Evolutionary conservation across 495 filamentous ascomycete genomes (phyloP), one percentile per base, ranked within the genome.

Genomic region (Glonium stellatum): DNA sequence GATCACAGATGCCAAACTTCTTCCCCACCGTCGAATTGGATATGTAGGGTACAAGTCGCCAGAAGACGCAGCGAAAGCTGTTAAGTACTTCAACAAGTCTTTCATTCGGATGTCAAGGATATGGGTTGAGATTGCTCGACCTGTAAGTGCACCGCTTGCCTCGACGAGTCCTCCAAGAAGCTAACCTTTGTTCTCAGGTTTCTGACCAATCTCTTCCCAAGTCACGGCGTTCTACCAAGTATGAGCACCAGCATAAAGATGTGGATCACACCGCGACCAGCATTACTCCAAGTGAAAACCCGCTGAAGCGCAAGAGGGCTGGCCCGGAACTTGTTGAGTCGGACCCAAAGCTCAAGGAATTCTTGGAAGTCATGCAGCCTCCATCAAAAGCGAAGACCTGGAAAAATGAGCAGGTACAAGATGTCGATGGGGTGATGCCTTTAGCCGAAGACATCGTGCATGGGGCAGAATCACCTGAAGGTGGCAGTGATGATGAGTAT

Each of bases 81-180:
- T 92, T 62, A 89, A 88, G 68, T 96, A 95, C 75, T 95, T 96
- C 81, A 91, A 99, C 76, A 88, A 83, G 68, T 82, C 91, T 60
- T 98, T 91, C 73, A 88, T 98, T 62, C 89, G 90, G 60, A 95
- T 95, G 91, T 95, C 91, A n/a, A 93, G 84, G 81, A 89, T 99
- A 64, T 76, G 73, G 25, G 93, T 97, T 65, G 95, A 97, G 77
- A 77, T 96, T 70, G 95, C 93, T 63, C 84, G 84, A 65, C 86
- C 93, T 63, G 89, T 93, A 80, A 51, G 63, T 56, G 49, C 10
- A 31, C 12, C 21, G 48, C 21, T 23, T 23, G 19, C 4, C 12
- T 51, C 15, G 15, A 8, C 21, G 4, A 34, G 27, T 31, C 25
- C 13, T 22, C 18, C 13, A 18, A 55, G 19, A 12, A 9, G 36